phyloP scores from a whole-genome alignment of 2,329 filamentous ascomycete genomes.

The Biscogniauxia marginata region DNA sequence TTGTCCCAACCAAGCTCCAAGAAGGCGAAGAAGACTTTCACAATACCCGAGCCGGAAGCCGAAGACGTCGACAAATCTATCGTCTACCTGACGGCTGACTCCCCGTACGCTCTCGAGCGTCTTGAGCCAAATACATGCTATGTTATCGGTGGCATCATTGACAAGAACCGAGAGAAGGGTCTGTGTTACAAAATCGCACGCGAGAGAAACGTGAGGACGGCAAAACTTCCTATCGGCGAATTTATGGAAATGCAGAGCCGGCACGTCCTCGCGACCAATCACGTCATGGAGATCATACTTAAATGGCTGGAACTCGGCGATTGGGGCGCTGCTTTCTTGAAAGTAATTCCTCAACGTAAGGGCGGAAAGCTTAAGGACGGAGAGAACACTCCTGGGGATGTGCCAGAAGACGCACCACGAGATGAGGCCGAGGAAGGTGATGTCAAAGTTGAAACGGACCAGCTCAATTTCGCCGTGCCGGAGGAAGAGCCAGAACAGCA shows the following conservation, averaged over 20 bases:
- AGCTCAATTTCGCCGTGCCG: too few relatives aligned
- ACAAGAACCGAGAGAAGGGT: slow-evolving; percentile 94
- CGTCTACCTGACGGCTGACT: slow-evolving; percentile 90
- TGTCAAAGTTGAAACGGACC: neutral
- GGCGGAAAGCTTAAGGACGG: slow-evolving; percentile 64
- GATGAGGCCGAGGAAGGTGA: slow-evolving; percentile 1
- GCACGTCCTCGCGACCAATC: slow-evolving; percentile 86
- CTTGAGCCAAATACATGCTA: slow-evolving; percentile 89
- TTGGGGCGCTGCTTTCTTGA: slow-evolving; percentile 87
- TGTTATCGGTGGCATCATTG: slow-evolving; percentile 89
- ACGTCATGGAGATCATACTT: slow-evolving; percentile 95
- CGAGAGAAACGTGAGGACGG: slow-evolving; percentile 76
- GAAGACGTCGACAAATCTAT: slow-evolving; percentile 47
- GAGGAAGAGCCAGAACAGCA: slow-evolving; percentile 11
- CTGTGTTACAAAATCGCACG: slow-evolving; percentile 83
- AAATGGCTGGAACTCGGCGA: slow-evolving; percentile 87
- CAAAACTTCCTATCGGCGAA: slow-evolving; percentile 90
- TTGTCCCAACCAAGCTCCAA: slow-evolving; percentile 29
- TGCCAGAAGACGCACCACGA: neutral
- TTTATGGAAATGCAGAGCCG: slow-evolving; percentile 89
- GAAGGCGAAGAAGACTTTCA: slow-evolving; percentile 27
- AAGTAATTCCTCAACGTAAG: slow-evolving; percentile 88
- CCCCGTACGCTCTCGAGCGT: slow-evolving; percentile 76
- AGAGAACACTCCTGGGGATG: slow-evolving; percentile 7
- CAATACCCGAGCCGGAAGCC: slow-evolving; percentile 26